These are phyloP conservation scores for Phialophora chinensis DNA, from an alignment of 2,329 filamentous ascomycete genomes.

Conservation along the genomic window DNA sequence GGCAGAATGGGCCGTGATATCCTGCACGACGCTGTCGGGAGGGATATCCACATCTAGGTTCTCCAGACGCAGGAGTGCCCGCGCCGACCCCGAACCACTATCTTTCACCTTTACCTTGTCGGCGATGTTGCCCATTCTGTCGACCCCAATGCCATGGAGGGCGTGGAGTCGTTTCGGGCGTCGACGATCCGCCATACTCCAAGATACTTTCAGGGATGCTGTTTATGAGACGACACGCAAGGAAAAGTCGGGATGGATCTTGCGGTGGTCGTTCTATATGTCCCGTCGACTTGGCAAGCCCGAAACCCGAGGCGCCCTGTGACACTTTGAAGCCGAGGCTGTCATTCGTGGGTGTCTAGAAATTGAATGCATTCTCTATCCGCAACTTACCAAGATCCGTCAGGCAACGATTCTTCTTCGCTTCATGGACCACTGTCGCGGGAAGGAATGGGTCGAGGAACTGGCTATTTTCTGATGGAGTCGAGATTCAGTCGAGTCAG, in stretches of 20 bases:
- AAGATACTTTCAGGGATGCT: neutral
- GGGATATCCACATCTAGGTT: constrained; percentile 29
- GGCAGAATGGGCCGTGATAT: constrained; percentile 5
- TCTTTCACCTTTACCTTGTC: constrained; percentile 8
- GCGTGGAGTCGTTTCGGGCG: constrained; percentile 14
- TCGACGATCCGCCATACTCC: constrained; percentile 7
- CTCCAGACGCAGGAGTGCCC: constrained; percentile 22
- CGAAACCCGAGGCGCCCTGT: neutral
- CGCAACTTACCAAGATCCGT: neutral
- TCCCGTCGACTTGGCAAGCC: neutral
- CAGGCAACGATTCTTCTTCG: neutral
- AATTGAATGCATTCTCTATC: neutral
- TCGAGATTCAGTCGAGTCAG: no score
- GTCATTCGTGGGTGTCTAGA: neutral
- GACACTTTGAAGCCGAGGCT: neutral
- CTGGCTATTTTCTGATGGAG: no score
- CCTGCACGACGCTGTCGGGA: constrained; percentile 14
- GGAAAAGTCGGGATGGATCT: neutral
- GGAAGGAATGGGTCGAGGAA: neutral
- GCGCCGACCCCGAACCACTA: neutral
- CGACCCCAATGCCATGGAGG: constrained; percentile 26
- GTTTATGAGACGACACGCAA: neutral
- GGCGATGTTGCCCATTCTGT: constrained; percentile 28
- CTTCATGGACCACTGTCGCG: neutral
- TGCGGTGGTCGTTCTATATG: neutral